Base-by-base conservation (phyloP, 345 rosid genomes). In the Lepidium didymum region DNA sequence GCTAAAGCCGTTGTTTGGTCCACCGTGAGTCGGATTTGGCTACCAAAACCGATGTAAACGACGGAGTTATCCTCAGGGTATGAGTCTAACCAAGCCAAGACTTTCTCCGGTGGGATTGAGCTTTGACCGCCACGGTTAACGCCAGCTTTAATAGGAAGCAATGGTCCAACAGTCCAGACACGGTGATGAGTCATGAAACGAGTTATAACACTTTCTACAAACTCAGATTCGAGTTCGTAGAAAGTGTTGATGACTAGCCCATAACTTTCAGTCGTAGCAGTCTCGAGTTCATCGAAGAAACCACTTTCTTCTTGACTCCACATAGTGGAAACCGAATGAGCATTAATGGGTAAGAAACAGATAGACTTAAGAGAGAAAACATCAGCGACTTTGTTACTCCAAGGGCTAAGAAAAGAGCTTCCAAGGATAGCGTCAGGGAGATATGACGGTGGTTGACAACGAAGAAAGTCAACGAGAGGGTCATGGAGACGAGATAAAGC, bases 401-500 rank as follows among this genome's bases (percentile, higher is more conserved):
- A 90, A 12, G 70, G 70, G 51, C 93, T 86, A 31, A 90, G 83
- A 74, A 87, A 87, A 62, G 83, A 75, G 68, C 88, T 87, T 7
- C 93, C 81, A 7, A 87, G 15, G 56, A 87, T 81, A 15, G 83
- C 88, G 14, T 78, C 77, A 1, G 89, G 93, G 5, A 66, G 51
- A 29, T 66, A 53, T 8, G 62, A 54, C 0, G 91, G 85, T 4
- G 81, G 73, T 9, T 72, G 75, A 53, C 61, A 78, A 23, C 51
- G 44, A 69, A 87, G 79, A 84, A 87, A 87, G 5, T 69, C 31
- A 56, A 73, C 45, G 16, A 90, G 66, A 13, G 76, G 85, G 18
- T 70, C 79, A 1, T 73, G 72, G 44, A 87, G 63, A 55, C 75
- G 45, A 42, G 42, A 53, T 51, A 66, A 52, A 31, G 70, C 70